These are phyloP conservation scores for Rhodotorula diobovata DNA, from an alignment of 768 basidiomycete genomes.

Conservation along the genomic window DNA sequence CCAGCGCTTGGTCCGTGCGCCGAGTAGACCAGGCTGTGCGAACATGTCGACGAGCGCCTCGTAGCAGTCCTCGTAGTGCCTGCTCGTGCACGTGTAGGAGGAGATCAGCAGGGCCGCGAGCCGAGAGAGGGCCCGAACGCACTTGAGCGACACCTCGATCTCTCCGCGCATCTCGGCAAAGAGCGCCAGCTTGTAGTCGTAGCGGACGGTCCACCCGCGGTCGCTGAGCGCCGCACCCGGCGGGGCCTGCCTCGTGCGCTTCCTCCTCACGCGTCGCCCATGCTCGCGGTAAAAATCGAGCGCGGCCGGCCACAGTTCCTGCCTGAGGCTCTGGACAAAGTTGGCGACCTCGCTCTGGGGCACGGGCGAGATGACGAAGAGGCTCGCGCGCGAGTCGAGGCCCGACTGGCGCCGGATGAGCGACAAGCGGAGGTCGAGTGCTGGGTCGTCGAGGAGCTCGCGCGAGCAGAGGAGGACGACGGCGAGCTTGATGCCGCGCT, in stretches of 20 bases:
- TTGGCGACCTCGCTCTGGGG: constrained; percentile 76
- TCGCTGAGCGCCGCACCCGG: constrained; percentile 49
- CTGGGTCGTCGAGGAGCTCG: constrained; percentile 78
- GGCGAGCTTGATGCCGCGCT: constrained; percentile 87
- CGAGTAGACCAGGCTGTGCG: constrained; percentile 70
- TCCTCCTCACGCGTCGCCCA: constrained; percentile 83
- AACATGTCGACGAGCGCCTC: constrained; percentile 79
- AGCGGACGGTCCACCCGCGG: constrained; percentile 91
- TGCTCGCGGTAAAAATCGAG: constrained; percentile 89
- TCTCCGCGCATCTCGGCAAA: constrained; percentile 94
- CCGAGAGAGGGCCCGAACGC: constrained; percentile 43
- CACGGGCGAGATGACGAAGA: constrained; percentile 93
- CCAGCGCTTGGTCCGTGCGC: constrained; percentile 93
- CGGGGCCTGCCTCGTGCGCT: constrained; percentile 53
- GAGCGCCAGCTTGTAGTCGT: constrained; percentile 95
- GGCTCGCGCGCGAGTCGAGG: constrained; percentile 81
- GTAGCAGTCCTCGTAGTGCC: constrained; percentile 94
- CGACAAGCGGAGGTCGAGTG: constrained; percentile 75
- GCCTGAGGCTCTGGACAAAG: constrained; percentile 81
- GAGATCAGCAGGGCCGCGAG: not conserved
- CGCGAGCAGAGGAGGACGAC: constrained; percentile 88
- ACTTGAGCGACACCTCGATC: constrained; percentile 88
- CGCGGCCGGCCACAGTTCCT: constrained; percentile 80
- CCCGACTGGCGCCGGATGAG: constrained; percentile 81
- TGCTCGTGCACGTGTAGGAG: constrained; percentile 46